Evolutionary conservation across 768 basidiomycete species (phyloP), one percentile per base, ranked within the genome.

Genomic region (Tricholoma terreum): DNA sequence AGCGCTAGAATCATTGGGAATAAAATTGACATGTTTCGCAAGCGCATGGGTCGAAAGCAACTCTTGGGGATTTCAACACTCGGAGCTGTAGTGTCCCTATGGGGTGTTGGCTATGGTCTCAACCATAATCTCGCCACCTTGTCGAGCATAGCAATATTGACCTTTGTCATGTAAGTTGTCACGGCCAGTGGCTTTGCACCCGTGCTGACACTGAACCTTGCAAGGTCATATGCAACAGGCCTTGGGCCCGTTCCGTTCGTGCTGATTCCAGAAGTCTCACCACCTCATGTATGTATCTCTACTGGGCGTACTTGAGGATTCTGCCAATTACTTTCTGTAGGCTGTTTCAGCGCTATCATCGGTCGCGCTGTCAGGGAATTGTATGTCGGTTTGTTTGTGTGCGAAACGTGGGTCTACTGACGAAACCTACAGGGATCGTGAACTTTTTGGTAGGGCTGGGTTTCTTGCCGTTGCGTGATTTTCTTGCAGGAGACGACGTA

Each of bases 211-310:
- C 56, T 35, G 58, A 34, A 6, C 36, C 57, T 35, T 50, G 48
- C 9, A 57, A 91, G 90, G 72, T 89, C 91, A 0, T 98, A 95
- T 71, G 91, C 94, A 1, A 73, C 89, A 33, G 96, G 95, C 2
- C 79, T 98, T 15, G 96, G 96, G 1, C 94, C 96, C 1, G 75
- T 98, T 33, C 95, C 96, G 0, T 98, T 94, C 67, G 85, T 98
- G 36, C 86, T 98, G 70, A 86, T 96, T 31, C 86, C 94, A 14
- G 94, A 98, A 67, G 84, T 97, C 19, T 88, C 94, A 2, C 93
- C 93, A 1, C 71, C 81, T 50, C 81, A 89, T 64, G 92, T 89
- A 69, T 59, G 90, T 77, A 11, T 49, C 22, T 49, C 27, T 49
- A 7, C 9, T 31, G 9, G 4, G 58, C 24, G 45, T 21, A 30